These are phyloP conservation scores for Trypanosoma melophagium DNA, from an alignment of 208 protist species.

Conservation along the genomic window DNA sequence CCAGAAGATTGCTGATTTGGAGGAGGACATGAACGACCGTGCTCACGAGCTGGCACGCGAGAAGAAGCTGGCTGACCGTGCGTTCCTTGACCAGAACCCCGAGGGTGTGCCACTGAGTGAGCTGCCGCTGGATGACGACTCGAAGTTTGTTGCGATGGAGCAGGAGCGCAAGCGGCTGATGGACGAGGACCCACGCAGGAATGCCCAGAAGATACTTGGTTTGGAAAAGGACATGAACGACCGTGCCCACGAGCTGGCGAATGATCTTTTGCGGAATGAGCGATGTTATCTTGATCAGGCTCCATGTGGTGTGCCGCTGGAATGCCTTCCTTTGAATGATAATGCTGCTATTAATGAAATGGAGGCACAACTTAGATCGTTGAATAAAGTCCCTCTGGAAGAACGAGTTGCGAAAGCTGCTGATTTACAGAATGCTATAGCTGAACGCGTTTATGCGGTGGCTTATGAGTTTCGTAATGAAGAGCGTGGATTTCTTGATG, in stretches of 20 bases:
- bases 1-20: constrained; percentile 47
- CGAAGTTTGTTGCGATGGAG: constrained; percentile 53
- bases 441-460: constrained; percentile 46
- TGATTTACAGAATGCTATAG: constrained; percentile 55
- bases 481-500: constrained; percentile 66
- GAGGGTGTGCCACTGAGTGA: constrained; percentile 55
- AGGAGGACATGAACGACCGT: constrained; percentile 55
- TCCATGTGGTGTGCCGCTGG: constrained; percentile 62
- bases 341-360: constrained; percentile 58
- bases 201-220: constrained; percentile 27
- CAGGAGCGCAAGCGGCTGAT: constrained; percentile 48
- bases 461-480: constrained; percentile 61
- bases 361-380: constrained; percentile 58
- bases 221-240: constrained; percentile 56
- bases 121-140: constrained; percentile 61
- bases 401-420: constrained; percentile 32
- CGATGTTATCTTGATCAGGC: constrained; percentile 40
- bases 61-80: constrained; percentile 46
- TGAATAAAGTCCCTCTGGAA: constrained; percentile 48
- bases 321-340: constrained; percentile 48
- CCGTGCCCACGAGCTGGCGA: constrained; percentile 55
- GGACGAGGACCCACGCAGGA: constrained; percentile 9
- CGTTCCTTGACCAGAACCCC: constrained; percentile 42
- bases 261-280: constrained; percentile 52
- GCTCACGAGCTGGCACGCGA: constrained; percentile 45